Conservation (phyloP, 768 basidiomycete species). For the Leccinum arenicola region DNA sequence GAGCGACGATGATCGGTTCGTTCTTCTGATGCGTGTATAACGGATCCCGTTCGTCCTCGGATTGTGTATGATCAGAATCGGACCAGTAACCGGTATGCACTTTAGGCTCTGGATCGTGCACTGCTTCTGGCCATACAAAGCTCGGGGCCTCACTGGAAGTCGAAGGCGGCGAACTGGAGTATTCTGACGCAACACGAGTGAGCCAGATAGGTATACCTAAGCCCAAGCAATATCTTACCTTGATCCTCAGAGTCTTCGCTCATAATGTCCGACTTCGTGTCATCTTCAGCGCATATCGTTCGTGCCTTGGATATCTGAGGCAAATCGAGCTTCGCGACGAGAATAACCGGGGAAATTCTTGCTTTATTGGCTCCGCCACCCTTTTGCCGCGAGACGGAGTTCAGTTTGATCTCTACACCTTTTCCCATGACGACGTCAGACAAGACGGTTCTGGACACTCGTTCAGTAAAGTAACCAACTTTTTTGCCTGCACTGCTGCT, state of each 20-base stretch:
- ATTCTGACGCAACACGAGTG: background rate
- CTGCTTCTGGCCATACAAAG: slow-evolving; percentile 15
- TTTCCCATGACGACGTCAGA: slow-evolving; percentile 13
- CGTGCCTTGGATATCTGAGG: background rate
- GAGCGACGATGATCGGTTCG: slow-evolving; percentile 18
- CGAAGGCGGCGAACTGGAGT: slow-evolving; percentile 10
- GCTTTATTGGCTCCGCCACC: slow-evolving; percentile 9
- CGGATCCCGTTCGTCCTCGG: slow-evolving; percentile 21
- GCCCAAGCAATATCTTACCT: slow-evolving; percentile 1
- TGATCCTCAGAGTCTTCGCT: slow-evolving; percentile 9
- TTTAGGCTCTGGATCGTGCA: slow-evolving; percentile 4
- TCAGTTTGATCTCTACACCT: slow-evolving; percentile 46
- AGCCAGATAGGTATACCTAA: background rate
- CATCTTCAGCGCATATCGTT: background rate
- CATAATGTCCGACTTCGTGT: background rate
- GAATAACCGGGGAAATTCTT: background rate
- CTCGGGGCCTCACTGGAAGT: slow-evolving; percentile 6
- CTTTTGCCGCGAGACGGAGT: slow-evolving; percentile 25
- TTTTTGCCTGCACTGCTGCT: slow-evolving; percentile 33
- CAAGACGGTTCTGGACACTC: background rate
- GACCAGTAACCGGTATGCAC: slow-evolving; percentile 23
- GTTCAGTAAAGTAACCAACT: slow-evolving; percentile 35
- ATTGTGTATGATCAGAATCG: slow-evolving; percentile 16
- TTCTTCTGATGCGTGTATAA: slow-evolving; percentile 9
- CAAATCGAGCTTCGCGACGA: slow-evolving; percentile 23